Percentiles rank a stretch among this genome's conserved stretches.
Conservation (phyloP, 2,329 filamentous ascomycete species). For the Neocatenulostroma microsporum region DNA sequence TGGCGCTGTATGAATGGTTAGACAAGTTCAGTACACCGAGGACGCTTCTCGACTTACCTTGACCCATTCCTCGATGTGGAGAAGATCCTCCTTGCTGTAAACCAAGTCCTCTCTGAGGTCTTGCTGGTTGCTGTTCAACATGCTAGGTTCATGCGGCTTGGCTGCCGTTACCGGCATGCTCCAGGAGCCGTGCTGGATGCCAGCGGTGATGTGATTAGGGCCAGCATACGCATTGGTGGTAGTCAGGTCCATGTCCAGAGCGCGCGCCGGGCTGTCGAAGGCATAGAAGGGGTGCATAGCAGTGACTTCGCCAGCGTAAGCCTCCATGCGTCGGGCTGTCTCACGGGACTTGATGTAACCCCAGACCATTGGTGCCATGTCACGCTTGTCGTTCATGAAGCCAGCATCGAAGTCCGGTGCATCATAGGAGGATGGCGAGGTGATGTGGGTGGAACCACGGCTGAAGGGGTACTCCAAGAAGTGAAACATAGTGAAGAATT, state of each 20-base stretch:
- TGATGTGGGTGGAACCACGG: slow-evolving; percentile 59
- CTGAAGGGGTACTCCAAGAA: slow-evolving; percentile 44
- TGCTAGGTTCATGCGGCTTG: slow-evolving; percentile 41
- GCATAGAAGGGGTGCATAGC: slow-evolving; percentile 62
- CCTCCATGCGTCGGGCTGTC: slow-evolving; percentile 69
- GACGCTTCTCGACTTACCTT: slow-evolving; percentile 65
- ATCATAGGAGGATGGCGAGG: slow-evolving; percentile 62
- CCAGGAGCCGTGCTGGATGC: slow-evolving; percentile 56
- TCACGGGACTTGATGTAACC: slow-evolving; percentile 75
- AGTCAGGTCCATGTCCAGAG: slow-evolving; percentile 64
- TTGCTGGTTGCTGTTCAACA: slow-evolving; percentile 58
- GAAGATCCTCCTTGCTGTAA: slow-evolving; percentile 57
- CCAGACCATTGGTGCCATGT: slow-evolving; percentile 81
- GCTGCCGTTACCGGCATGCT: slow-evolving; percentile 52
- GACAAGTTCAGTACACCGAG: too few relatives aligned
- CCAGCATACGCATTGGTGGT: slow-evolving; percentile 71
- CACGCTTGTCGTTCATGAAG: slow-evolving; percentile 78
- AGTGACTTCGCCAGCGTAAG: slow-evolving; percentile 67
- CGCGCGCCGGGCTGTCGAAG: slow-evolving; percentile 61
- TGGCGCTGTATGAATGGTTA: slow-evolving; percentile 45
- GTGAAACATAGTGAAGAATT: slow-evolving; percentile 75
- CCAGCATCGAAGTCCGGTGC: slow-evolving; percentile 61
- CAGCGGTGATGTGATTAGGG: slow-evolving; percentile 61
- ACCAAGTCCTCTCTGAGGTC: slow-evolving; percentile 55
- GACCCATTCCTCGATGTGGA: slow-evolving; percentile 58